Percentiles rank a stretch among this genome's conserved stretches.
These are phyloP conservation scores for Rhizomucor pusillus DNA, from an alignment of 371 early-diverging fungal genomes.

Conservation along the genomic window DNA sequence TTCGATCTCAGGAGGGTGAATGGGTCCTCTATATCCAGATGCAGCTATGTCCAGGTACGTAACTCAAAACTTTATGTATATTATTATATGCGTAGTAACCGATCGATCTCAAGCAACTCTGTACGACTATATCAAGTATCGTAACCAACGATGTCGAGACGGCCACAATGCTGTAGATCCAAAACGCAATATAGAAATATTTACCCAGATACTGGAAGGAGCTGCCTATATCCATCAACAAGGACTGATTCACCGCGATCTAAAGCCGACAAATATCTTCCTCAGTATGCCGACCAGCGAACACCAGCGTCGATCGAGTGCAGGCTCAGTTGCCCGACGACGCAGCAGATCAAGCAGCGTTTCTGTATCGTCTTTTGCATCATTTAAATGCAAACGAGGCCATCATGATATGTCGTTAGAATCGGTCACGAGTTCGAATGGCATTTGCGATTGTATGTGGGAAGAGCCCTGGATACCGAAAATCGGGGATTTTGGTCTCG, in stretches of 20 bases:
- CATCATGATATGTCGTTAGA: no score
- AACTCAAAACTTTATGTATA: not conserved
- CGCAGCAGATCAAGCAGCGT: slow-evolving; percentile 9
- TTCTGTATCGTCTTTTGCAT: not conserved
- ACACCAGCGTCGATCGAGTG: slow-evolving; percentile 7
- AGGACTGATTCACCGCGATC: slow-evolving; percentile 75
- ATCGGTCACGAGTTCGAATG: not conserved
- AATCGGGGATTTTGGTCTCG: slow-evolving; percentile 90
- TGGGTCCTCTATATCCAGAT: slow-evolving; percentile 81
- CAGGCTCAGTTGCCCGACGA: not conserved
- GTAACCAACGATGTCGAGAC: slow-evolving; percentile 26
- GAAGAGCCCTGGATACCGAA: slow-evolving; percentile 63
- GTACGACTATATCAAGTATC: slow-evolving; percentile 39
- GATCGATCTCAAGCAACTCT: slow-evolving; percentile 31
- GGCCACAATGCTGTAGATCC: slow-evolving; percentile 31
- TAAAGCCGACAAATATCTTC: slow-evolving; percentile 83
- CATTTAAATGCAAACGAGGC: no score
- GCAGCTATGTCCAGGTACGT: slow-evolving; percentile 78
- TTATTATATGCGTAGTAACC: not conserved
- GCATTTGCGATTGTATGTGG: slow-evolving; percentile 18
- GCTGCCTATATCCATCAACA: slow-evolving; percentile 72
- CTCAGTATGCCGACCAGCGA: slow-evolving; percentile 33
- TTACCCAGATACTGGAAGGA: slow-evolving; percentile 58
- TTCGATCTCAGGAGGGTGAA: slow-evolving; percentile 16
- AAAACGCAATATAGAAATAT: slow-evolving; percentile 45